Evolutionary conservation across 75 land plant genomes (phyloP).

Genomic region (Azolla pinnata): DNA sequence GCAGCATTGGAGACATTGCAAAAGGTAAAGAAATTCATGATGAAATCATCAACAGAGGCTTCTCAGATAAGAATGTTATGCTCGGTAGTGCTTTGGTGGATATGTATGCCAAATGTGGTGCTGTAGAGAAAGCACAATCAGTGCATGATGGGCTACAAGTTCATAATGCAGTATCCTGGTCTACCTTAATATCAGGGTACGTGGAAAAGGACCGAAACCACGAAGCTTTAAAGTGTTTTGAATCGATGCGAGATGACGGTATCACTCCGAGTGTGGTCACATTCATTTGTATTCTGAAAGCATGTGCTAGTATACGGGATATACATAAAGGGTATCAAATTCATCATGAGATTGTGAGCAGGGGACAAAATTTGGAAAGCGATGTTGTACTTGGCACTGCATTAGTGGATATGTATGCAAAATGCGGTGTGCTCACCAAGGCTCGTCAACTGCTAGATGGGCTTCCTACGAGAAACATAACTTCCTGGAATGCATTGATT

Average conservation of each 20-base stretch:
- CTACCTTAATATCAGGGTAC: conserved; percentile 24
- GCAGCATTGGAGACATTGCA: conserved; percentile 8
- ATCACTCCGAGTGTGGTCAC: conserved; percentile 2
- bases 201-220: conserved; percentile 13
- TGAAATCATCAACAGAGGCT: conserved; percentile 12
- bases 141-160: conserved; percentile 9
- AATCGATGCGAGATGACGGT: conserved; percentile 1
- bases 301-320: conserved; percentile 5
- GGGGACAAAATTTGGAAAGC: no score
- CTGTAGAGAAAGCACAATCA: conserved; percentile 6
- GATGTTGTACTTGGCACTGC: no score
- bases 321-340: conserved; percentile 5
- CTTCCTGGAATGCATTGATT: no score
- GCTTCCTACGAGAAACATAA: no score
- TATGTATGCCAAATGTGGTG: conserved; percentile 16
- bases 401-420: no score
- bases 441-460: no score
- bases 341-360: background rate
- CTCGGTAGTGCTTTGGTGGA: conserved; percentile 21
- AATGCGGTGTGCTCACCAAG: no score
- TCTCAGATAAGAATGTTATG: conserved; percentile 6
- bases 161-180: conserved; percentile 27
- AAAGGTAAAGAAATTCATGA: conserved; percentile 18
- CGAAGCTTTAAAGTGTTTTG: conserved; percentile 17
- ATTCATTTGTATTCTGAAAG: conserved; percentile 9